A percentile compares a stretch with the other conserved stretches of the same genome.
phyloP scores from a whole-genome alignment of 1,284 basidiomycete genomes.

The Hemileia vastatrix region DNA sequence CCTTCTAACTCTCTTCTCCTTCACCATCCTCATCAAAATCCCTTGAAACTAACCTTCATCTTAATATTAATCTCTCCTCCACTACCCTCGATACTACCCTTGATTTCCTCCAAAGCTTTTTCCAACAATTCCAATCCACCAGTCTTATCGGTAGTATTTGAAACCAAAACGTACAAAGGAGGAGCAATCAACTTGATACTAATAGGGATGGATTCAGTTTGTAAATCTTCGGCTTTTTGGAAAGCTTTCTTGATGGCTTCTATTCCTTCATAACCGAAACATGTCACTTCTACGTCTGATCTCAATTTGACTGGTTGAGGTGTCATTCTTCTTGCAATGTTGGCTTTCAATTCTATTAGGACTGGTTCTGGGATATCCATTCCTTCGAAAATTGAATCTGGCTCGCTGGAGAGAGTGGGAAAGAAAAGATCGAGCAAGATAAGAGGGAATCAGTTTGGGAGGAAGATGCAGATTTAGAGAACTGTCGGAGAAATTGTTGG shows the following conservation, averaged over 20 bases:
- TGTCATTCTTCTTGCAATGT: constrained; percentile 86
- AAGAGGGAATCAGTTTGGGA: background rate
- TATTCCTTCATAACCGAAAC: constrained; percentile 93
- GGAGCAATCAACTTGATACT: constrained; percentile 95
- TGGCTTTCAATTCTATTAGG: constrained; percentile 61
- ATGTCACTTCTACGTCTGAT: constrained; percentile 92
- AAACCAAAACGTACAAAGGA: constrained; percentile 86
- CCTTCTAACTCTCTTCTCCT: background rate
- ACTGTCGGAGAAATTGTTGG: background rate
- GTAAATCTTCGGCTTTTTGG: constrained; percentile 70
- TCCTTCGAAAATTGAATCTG: constrained; percentile 69
- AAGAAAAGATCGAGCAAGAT: constrained; percentile 7
- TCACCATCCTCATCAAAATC: no score
- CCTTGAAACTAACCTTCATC: constrained; percentile 67
- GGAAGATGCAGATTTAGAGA: background rate
- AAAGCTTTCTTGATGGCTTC: constrained; percentile 92
- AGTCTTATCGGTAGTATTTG: constrained; percentile 91
- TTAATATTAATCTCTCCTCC: constrained; percentile 82
- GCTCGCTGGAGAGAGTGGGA: constrained; percentile 56
- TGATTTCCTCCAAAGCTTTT: constrained; percentile 82
- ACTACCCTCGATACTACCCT: constrained; percentile 66
- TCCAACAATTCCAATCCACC: constrained; percentile 88
- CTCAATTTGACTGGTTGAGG: constrained; percentile 98
- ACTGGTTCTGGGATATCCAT: constrained; percentile 56
- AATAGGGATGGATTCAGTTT: constrained; percentile 84